Evolutionary conservation across 495 filamentous ascomycete genomes (phyloP).

Genomic region (Aspergillus wentii): DNA sequence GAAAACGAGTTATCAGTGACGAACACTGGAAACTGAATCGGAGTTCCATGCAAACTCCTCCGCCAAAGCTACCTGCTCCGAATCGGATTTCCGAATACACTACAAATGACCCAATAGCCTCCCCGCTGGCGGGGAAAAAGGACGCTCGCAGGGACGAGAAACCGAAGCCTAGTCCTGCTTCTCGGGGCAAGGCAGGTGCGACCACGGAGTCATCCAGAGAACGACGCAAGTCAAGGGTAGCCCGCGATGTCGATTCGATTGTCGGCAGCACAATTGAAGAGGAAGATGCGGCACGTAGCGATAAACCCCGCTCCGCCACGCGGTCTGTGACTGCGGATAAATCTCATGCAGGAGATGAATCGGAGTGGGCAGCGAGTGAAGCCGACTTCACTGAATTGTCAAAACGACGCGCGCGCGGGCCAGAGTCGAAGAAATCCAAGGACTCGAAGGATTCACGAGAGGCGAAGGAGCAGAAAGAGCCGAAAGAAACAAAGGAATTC

Average conservation of each 20-base stretch:
- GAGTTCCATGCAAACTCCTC: constrained; percentile 40
- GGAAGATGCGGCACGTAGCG: constrained; percentile 9
- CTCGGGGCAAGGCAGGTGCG: constrained; percentile 10
- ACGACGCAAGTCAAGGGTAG: constrained; percentile 12
- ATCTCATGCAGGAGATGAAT: constrained; percentile 7
- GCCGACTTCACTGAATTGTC: constrained; percentile 44
- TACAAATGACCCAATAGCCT: constrained; percentile 27
- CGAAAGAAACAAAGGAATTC: too few relatives aligned
- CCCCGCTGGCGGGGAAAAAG: constrained; percentile 12
- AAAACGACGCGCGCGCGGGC: constrained; percentile 30
- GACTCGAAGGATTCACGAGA: too few relatives aligned
- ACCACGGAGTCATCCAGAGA: constrained; percentile 10
- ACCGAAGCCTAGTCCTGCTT: constrained; percentile 7
- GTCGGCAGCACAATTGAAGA: constrained; percentile 13
- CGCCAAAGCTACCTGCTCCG: constrained; percentile 48
- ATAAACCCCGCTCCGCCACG: constrained; percentile 8
- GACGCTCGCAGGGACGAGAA: constrained; percentile 18
- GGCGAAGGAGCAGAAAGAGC: too few relatives aligned
- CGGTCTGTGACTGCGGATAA: constrained; percentile 12
- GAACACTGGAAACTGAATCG: constrained; percentile 64
- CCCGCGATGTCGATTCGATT: constrained; percentile 15
- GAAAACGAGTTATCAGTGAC: constrained; percentile 77
- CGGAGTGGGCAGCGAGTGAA: constrained; percentile 39
- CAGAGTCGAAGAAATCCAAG: constrained; percentile 6
- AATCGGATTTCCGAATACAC: constrained; percentile 41